Evolutionary conservation across 129 eudicot species (phyloP).

Genomic region (Silybum marianum): DNA sequence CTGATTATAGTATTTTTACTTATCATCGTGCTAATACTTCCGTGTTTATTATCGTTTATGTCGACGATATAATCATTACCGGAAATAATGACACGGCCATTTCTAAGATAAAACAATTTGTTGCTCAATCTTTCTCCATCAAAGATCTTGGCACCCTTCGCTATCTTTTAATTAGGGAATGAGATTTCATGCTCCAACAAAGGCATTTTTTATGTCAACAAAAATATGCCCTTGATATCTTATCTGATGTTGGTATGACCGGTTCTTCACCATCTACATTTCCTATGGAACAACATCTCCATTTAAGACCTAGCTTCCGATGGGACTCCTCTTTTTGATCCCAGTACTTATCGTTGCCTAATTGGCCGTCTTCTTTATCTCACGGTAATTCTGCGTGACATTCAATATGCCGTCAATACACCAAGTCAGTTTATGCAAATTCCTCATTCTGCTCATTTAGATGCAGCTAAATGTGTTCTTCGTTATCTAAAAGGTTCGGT

Average conservation of each 20-base stretch:
- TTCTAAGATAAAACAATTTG: no score
- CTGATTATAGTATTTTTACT: background rate
- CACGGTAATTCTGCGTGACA: background rate
- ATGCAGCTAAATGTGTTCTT: background rate
- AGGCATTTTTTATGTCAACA: background rate
- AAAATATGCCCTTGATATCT: constrained; percentile 8
- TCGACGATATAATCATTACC: background rate
- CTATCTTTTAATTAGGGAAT: background rate
- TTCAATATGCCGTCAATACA: background rate
- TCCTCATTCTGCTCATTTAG: background rate
- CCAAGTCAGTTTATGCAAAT: background rate
- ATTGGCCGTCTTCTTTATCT: background rate
- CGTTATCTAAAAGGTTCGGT: background rate
- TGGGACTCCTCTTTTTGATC: background rate
- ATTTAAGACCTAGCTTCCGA: background rate
- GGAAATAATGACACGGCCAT: background rate
- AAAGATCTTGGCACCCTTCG: background rate
- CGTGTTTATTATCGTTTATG: background rate
- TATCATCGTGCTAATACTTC: background rate
- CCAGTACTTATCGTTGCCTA: background rate
- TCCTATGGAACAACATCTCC: background rate
- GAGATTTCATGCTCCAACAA: background rate
- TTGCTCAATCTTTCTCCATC: no score
- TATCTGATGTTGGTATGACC: background rate
- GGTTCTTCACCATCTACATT: background rate